These are phyloP conservation scores for Aspergillus sp. DNA, from an alignment of 2,329 filamentous ascomycete genomes.

Conservation along the genomic window DNA sequence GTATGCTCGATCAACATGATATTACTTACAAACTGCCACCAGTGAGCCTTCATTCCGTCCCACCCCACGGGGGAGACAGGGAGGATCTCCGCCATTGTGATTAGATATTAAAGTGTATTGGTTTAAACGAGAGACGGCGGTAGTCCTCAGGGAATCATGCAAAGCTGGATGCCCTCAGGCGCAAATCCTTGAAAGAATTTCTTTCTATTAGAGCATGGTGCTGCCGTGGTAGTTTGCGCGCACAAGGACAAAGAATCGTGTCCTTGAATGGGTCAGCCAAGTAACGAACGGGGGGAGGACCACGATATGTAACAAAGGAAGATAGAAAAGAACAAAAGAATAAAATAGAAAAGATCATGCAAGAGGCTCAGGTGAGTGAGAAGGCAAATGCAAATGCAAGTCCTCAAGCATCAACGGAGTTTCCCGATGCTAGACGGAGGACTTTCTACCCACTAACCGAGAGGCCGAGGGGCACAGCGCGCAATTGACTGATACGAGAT, in stretches of 20 bases:
- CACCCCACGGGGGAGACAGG: constrained; percentile 31
- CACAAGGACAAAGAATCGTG: not conserved
- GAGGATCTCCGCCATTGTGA: constrained; percentile 28
- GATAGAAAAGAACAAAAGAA: constrained; percentile 3
- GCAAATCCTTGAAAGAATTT: not conserved
- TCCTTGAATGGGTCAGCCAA: not conserved
- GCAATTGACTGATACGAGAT: too few relatives aligned
- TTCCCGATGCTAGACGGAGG: too few relatives aligned
- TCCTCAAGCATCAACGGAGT: too few relatives aligned
- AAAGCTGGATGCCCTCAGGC: constrained; percentile 3
- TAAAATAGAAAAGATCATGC: not conserved
- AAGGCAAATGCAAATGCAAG: too few relatives aligned
- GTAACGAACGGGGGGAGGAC: constrained; percentile 1
- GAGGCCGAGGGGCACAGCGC: too few relatives aligned
- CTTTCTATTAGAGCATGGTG: constrained; percentile 1
- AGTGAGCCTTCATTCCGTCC: constrained; percentile 34
- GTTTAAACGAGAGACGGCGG: constrained; percentile 10
- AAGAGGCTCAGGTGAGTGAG: too few relatives aligned
- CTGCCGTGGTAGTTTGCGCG: not conserved
- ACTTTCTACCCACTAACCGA: too few relatives aligned
- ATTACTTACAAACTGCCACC: constrained; percentile 44
- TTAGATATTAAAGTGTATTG: constrained; percentile 15
- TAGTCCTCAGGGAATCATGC: constrained; percentile 1
- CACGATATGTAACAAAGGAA: not conserved
- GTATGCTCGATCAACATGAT: not conserved